These are phyloP conservation scores for Podila horticola DNA, from an alignment of 192 early-diverging fungal genomes.

Conservation along the genomic window DNA sequence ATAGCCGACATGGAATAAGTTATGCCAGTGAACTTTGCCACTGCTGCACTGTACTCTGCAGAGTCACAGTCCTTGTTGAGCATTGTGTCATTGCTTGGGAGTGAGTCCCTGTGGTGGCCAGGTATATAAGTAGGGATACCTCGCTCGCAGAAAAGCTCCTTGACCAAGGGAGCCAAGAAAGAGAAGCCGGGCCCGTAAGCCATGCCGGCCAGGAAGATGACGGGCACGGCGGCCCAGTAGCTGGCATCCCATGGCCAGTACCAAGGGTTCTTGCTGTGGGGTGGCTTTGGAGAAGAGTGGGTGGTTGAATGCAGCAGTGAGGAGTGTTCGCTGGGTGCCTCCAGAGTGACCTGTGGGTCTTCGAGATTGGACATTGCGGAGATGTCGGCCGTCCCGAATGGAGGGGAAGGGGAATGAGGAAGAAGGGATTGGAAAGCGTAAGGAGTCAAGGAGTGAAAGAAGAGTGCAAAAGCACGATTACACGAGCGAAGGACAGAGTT, in stretches of 20 bases:
- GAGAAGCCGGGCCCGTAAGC: conserved; percentile 6
- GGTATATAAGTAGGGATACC: conserved; percentile 24
- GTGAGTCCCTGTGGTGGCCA: conserved; percentile 8
- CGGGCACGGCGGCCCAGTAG: conserved; percentile 37
- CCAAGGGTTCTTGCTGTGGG: conserved; percentile 3
- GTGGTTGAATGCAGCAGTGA: not conserved
- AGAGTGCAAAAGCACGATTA: too few species aligned
- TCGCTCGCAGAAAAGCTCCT: conserved; percentile 35
- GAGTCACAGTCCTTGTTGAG: conserved; percentile 10
- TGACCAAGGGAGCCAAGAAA: conserved; percentile 12
- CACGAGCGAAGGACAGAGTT: too few species aligned
- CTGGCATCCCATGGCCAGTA: conserved; percentile 40
- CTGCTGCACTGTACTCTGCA: conserved; percentile 41
- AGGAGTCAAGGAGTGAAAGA: too few species aligned
- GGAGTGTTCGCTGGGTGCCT: not conserved
- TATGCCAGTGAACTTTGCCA: conserved; percentile 37
- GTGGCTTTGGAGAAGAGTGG: not conserved
- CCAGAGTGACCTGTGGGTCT: not conserved
- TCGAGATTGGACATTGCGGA: conserved; percentile 1
- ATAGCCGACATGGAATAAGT: not conserved
- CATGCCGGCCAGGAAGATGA: conserved; percentile 30
- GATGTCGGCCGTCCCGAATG: too few species aligned
- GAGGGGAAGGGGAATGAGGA: too few species aligned
- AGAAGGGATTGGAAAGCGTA: too few species aligned
- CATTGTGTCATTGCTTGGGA: not conserved